These are phyloP conservation scores for Acephala macrosclerotiorum DNA, from an alignment of 2,329 filamentous ascomycete species.

Conservation along the genomic window DNA sequence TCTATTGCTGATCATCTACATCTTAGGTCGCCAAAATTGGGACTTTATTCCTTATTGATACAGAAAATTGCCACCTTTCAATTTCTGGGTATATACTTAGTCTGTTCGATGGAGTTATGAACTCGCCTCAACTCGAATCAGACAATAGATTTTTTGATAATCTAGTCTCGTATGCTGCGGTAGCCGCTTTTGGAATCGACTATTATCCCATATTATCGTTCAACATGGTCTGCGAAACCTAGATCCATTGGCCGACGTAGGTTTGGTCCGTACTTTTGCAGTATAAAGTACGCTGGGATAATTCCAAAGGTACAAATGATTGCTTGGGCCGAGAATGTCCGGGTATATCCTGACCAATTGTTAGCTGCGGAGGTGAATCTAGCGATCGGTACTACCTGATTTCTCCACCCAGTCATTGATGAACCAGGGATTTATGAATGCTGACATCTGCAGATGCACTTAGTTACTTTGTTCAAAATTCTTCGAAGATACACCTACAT, in stretches of 20 bases:
- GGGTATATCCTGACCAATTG: slow-evolving; percentile 34
- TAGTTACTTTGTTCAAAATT: slow-evolving; percentile 32
- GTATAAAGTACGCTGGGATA: slow-evolving; percentile 35
- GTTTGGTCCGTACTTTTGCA: slow-evolving; percentile 36
- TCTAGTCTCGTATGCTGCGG: neutral
- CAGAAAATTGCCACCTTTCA: neutral
- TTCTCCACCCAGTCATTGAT: slow-evolving; percentile 40
- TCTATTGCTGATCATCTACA: neutral
- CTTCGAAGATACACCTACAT: slow-evolving; percentile 53
- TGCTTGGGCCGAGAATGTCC: slow-evolving; percentile 43
- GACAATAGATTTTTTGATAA: too few species aligned
- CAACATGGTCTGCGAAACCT: slow-evolving; percentile 14
- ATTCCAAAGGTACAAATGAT: slow-evolving; percentile 41
- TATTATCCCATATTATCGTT: neutral
- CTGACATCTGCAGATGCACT: slow-evolving; percentile 25
- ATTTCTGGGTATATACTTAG: neutral
- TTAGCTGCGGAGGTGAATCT: neutral
- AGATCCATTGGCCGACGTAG: slow-evolving; percentile 28
- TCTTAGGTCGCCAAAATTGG: slow-evolving; percentile 18
- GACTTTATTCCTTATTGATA: slow-evolving; percentile 32
- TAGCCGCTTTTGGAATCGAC: neutral
- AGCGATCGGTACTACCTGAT: slow-evolving; percentile 20
- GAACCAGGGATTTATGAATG: slow-evolving; percentile 39
- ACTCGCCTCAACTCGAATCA: neutral
- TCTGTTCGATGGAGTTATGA: neutral